A percentile compares a stretch with the other conserved stretches of the same genome.
Evolutionary conservation across 345 rosid species (phyloP).

Genomic region (Psidium friedrichsthalianum): DNA sequence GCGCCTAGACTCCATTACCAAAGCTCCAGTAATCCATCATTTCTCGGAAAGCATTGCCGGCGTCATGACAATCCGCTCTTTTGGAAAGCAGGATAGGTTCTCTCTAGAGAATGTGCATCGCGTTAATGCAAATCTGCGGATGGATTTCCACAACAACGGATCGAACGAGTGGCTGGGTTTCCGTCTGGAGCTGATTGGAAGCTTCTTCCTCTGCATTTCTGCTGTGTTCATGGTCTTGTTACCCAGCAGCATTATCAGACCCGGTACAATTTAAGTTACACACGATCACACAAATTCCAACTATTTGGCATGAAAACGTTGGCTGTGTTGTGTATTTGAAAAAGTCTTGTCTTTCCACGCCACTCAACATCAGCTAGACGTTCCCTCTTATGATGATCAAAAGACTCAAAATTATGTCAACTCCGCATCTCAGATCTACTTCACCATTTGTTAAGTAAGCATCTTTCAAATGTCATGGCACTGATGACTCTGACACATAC

Average conservation of each 20-base stretch:
- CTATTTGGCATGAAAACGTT: not conserved
- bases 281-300: not conserved
- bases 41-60: conserved; percentile 95
- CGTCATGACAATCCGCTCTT: conserved; percentile 74
- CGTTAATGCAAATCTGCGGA: conserved; percentile 62
- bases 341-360: not conserved
- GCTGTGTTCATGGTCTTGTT: conserved; percentile 69
- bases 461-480: not conserved
- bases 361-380: not conserved
- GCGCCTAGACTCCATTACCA: conserved; percentile 87
- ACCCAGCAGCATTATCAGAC: conserved; percentile 69
- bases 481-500: not conserved
- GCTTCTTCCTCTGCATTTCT: conserved; percentile 61
- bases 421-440: not conserved
- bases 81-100: conserved; percentile 45
- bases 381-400: not conserved
- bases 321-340: not conserved
- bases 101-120: conserved; percentile 57
- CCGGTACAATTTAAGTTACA: conserved; percentile 34
- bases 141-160: conserved; percentile 89
- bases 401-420: not conserved
- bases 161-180: conserved; percentile 95
- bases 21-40: conserved; percentile 91
- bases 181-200: conserved; percentile 71
- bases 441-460: not conserved